phyloP scores from a whole-genome alignment of 2,329 filamentous ascomycete species.

The Fusarium foetens region DNA sequence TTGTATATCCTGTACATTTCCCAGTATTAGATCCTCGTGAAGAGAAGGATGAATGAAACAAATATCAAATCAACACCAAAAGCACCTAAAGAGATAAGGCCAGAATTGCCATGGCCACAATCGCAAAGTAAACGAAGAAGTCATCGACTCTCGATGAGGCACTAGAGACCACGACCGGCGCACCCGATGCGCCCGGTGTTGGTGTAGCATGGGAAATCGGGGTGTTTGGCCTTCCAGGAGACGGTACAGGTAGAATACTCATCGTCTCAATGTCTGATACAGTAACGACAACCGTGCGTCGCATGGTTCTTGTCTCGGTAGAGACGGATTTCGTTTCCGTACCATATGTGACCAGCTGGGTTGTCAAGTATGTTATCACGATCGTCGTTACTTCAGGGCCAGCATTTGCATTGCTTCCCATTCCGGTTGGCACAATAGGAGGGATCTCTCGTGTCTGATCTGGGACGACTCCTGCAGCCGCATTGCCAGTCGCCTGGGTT shows the following conservation, averaged over 20 bases:
- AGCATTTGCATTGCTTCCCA: neutral
- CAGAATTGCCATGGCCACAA: conserved; percentile 22
- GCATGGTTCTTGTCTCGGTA: conserved; percentile 20
- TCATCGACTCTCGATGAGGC: conserved; percentile 24
- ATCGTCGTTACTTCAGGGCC: conserved; percentile 14
- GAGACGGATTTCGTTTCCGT: conserved; percentile 10
- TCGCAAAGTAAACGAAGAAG: conserved; percentile 17
- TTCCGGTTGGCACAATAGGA: conserved; percentile 12
- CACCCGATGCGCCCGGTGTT: conserved; percentile 28
- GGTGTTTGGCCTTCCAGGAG: neutral
- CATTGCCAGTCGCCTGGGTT: neutral
- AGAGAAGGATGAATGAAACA: neutral
- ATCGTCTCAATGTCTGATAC: conserved; percentile 4
- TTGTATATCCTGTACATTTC: neutral
- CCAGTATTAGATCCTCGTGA: conserved; percentile 4
- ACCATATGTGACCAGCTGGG: conserved; percentile 18
- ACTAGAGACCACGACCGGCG: conserved; percentile 1
- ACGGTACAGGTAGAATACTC: conserved; percentile 13
- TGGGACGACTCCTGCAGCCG: neutral
- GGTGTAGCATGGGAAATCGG: neutral
- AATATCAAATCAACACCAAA: neutral
- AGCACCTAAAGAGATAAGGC: conserved; percentile 14
- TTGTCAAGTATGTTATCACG: conserved; percentile 31
- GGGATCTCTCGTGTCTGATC: neutral
- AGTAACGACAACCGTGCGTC: conserved; percentile 26